phyloP scores from a whole-genome alignment of 2,329 filamentous ascomycete species.

The Colletotrichum godetiae region DNA sequence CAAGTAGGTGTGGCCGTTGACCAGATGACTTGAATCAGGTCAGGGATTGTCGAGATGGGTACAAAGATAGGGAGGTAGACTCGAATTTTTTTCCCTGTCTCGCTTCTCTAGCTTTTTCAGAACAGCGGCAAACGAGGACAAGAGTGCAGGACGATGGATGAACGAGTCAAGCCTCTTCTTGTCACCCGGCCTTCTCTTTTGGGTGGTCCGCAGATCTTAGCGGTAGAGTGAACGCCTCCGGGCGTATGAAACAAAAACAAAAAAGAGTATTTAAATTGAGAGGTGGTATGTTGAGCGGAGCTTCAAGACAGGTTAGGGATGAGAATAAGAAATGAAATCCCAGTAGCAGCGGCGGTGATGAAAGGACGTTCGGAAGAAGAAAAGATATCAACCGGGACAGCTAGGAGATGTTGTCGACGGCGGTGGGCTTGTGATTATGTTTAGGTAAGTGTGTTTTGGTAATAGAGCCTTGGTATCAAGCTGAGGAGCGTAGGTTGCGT shows the following conservation, averaged over 20 bases:
- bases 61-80: neutral
- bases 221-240: neutral
- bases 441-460: neutral
- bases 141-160: neutral
- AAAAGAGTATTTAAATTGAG: neutral
- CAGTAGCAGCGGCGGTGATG: neutral
- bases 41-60: neutral
- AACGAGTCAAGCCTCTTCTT: conserved; percentile 20
- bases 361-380: neutral
- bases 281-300: neutral
- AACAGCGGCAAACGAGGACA: neutral
- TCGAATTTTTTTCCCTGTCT: neutral
- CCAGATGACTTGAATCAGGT: conserved; percentile 2
- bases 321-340: neutral
- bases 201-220: neutral
- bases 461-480: neutral
- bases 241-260: conserved; percentile 8
- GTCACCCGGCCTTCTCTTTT: conserved; percentile 2
- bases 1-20: neutral
- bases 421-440: conserved; percentile 5
- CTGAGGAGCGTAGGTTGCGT: neutral
- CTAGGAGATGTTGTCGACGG: neutral
- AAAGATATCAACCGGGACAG: neutral
- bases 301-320: neutral
- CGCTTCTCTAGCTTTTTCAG: neutral